These are phyloP conservation scores for Aspergillus uvarum DNA, from an alignment of 2,329 filamentous ascomycete genomes.

Conservation along the genomic window DNA sequence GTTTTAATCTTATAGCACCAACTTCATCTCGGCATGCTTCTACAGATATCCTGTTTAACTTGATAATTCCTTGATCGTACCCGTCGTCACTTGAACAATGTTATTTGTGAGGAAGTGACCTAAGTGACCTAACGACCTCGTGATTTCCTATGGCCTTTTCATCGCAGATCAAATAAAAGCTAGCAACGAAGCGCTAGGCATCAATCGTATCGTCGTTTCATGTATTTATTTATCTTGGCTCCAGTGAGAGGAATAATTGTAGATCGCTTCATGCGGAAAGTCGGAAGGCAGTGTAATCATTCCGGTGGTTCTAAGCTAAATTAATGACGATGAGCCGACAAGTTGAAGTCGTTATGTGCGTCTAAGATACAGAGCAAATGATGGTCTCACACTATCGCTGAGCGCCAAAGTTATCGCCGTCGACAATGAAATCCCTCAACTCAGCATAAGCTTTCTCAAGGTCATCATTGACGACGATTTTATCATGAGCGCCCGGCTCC, in stretches of 20 bases:
- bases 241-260: conserved; percentile 27
- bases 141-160: conserved; percentile 28
- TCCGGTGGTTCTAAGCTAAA: conserved; percentile 1
- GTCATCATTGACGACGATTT: conserved; percentile 66
- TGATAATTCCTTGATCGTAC: conserved; percentile 24
- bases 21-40: conserved; percentile 35
- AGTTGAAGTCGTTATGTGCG: not conserved
- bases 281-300: not conserved
- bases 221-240: conserved; percentile 40
- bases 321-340: not conserved
- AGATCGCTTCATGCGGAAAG: conserved; percentile 12
- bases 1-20: conserved; percentile 25
- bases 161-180: conserved; percentile 28
- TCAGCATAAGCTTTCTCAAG: conserved; percentile 57
- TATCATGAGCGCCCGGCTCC: conserved; percentile 65
- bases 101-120: conserved; percentile 19
- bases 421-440: conserved; percentile 54
- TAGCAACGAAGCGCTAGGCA: conserved; percentile 29
- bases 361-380: not conserved
- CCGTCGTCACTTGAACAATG: conserved; percentile 21
- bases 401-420: conserved; percentile 37
- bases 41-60: conserved; percentile 41
- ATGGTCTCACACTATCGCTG: conserved; percentile 16
- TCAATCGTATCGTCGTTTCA: conserved; percentile 27
- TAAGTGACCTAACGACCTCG: conserved; percentile 22